Conservation (phyloP, 257 asterid genomes). For the Agastache rugosa region DNA sequence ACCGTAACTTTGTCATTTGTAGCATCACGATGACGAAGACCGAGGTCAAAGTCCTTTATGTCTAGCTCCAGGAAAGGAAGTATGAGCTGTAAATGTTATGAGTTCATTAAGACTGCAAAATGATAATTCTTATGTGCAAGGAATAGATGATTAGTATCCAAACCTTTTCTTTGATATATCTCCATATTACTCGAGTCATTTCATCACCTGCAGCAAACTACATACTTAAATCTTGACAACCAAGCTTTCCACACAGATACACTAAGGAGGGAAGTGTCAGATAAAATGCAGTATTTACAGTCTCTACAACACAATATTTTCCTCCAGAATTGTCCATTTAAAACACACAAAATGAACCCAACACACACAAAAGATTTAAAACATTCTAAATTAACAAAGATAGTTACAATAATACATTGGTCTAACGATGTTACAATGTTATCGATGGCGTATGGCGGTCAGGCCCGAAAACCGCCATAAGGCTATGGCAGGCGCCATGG, state of each 20-base stretch:
- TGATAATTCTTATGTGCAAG: neutral
- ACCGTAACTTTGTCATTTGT: constrained; percentile 65
- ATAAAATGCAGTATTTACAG: neutral
- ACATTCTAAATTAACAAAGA: neutral
- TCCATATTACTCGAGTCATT: constrained; percentile 75
- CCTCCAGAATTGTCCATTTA: neutral
- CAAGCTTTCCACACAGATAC: neutral
- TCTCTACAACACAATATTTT: neutral
- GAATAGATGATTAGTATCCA: neutral
- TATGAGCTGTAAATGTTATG: constrained; percentile 55
- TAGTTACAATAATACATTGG: neutral
- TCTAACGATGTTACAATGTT: neutral
- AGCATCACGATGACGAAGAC: constrained; percentile 75
- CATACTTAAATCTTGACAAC: constrained; percentile 16
- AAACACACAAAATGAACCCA: constrained; percentile 14
- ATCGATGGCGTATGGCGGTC: too few relatives aligned
- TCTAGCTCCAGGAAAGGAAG: constrained; percentile 75
- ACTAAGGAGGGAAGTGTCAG: neutral
- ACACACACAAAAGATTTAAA: neutral
- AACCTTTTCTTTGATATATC: constrained; percentile 60
- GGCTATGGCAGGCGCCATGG: too few relatives aligned
- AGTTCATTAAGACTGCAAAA: constrained; percentile 20
- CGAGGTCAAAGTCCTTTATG: constrained; percentile 75
- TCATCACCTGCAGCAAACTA: constrained; percentile 59
- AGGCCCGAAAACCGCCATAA: too few relatives aligned